phyloP scores from a whole-genome alignment of 2,329 filamentous ascomycete genomes.

The Byssothecium circinans region DNA sequence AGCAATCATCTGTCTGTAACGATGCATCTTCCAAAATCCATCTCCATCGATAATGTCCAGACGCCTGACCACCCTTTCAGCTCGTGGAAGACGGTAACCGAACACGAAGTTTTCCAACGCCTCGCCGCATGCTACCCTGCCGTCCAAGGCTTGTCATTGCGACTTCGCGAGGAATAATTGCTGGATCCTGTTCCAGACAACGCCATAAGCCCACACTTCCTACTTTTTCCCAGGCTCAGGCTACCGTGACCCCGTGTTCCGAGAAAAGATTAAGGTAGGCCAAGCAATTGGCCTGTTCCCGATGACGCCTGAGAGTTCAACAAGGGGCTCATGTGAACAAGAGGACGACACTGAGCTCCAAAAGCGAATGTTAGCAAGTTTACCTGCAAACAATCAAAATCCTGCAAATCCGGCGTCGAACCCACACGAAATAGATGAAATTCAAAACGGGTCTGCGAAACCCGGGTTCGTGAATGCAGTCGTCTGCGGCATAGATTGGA shows the following conservation, averaged over 20 bases:
- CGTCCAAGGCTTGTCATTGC: slow-evolving; percentile 3
- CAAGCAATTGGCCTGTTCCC: slow-evolving; percentile 34
- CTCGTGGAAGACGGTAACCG: slow-evolving; percentile 8
- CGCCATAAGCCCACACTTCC: too few species aligned
- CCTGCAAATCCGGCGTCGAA: slow-evolving; percentile 1
- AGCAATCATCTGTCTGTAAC: background rate
- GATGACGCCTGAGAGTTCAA: slow-evolving; percentile 13
- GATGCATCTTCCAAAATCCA: background rate
- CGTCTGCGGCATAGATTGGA: background rate
- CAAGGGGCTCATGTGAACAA: background rate
- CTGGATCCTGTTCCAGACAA: too few species aligned
- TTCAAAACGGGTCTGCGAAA: background rate
- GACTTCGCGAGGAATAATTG: background rate
- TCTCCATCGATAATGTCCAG: background rate
- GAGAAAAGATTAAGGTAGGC: slow-evolving; percentile 35
- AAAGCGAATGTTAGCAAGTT: too few species aligned
- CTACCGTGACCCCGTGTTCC: background rate
- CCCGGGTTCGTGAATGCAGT: background rate
- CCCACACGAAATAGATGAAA: background rate
- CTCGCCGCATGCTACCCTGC: slow-evolving; percentile 1
- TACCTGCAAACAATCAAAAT: too few species aligned
- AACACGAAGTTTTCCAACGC: slow-evolving; percentile 8
- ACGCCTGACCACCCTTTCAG: background rate
- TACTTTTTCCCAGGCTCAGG: background rate
- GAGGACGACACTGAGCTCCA: background rate